Evolutionary conservation across 2,329 filamentous ascomycete genomes (phyloP).

Genomic region (Neophaeococcomyces mojaviensis): DNA sequence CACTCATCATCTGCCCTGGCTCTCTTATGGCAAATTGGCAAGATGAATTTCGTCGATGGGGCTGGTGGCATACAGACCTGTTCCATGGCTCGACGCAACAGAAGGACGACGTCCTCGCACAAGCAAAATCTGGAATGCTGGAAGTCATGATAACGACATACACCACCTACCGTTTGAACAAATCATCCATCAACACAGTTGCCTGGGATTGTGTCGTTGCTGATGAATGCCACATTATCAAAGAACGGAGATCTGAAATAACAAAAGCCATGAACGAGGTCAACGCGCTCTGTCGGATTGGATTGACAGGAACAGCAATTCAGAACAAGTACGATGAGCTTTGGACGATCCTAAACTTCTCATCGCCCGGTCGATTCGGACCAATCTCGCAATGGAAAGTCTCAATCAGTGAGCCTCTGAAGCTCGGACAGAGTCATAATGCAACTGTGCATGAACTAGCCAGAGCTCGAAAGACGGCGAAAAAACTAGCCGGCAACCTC

Average conservation of each 20-base stretch:
- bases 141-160: slow-evolving; percentile 97
- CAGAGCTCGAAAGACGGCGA: slow-evolving; percentile 70
- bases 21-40: slow-evolving; percentile 87
- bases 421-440: slow-evolving; percentile 84
- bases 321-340: slow-evolving; percentile 97
- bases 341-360: slow-evolving; percentile 95
- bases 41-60: slow-evolving; percentile 79
- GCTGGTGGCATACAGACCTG: slow-evolving; percentile 84
- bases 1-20: slow-evolving; percentile 81
- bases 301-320: slow-evolving; percentile 89
- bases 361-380: slow-evolving; percentile 69
- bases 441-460: slow-evolving; percentile 78
- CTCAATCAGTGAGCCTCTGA: slow-evolving; percentile 70
- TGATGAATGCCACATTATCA: slow-evolving; percentile 87
- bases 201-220: slow-evolving; percentile 92
- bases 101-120: slow-evolving; percentile 62
- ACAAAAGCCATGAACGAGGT: slow-evolving; percentile 83
- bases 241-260: slow-evolving; percentile 67
- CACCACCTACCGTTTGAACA: slow-evolving; percentile 71
- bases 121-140: slow-evolving; percentile 66
- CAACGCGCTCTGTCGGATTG: slow-evolving; percentile 86
- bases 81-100: slow-evolving; percentile 62
- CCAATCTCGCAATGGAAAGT: slow-evolving; percentile 68
- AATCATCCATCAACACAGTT: slow-evolving; percentile 70
- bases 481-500: slow-evolving; percentile 77